Conservation (phyloP, 2,329 filamentous ascomycete species). For the Atkinsonella texensis region DNA sequence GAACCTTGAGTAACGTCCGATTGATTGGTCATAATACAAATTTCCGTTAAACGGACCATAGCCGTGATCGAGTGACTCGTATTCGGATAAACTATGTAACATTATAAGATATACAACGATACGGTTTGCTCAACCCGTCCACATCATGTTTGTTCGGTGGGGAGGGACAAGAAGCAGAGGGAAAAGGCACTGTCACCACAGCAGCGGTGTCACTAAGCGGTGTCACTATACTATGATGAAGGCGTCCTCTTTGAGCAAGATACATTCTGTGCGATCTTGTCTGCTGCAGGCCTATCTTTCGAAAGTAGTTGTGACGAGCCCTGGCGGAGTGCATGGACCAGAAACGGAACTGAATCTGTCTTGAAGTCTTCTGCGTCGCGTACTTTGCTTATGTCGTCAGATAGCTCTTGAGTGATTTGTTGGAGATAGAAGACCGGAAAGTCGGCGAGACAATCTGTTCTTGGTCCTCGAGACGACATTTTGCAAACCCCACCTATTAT, state of each 20-base stretch:
- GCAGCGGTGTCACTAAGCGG: neutral
- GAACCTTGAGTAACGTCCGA: too few relatives aligned
- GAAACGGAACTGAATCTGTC: slow-evolving; percentile 47
- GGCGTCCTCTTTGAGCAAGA: neutral
- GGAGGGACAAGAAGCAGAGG: too few relatives aligned
- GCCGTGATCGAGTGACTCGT: too few relatives aligned
- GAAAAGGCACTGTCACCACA: too few relatives aligned
- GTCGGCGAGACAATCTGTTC: slow-evolving; percentile 13
- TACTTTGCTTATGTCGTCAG: slow-evolving; percentile 61
- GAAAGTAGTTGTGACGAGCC: slow-evolving; percentile 46
- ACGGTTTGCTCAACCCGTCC: too few relatives aligned
- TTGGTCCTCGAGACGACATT: neutral
- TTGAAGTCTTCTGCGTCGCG: slow-evolving; percentile 60
- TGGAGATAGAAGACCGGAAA: slow-evolving; percentile 60
- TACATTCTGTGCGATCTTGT: neutral
- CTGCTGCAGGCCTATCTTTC: neutral
- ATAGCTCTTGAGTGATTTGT: slow-evolving; percentile 56
- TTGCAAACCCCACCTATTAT: neutral
- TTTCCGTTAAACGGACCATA: too few relatives aligned
- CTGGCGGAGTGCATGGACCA: slow-evolving; percentile 57
- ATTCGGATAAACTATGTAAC: too few relatives aligned
- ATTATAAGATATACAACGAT: too few relatives aligned
- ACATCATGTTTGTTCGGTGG: too few relatives aligned
- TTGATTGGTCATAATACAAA: too few relatives aligned
- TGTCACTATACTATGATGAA: neutral